A percentile compares a stretch with the other conserved stretches of the same genome.
phyloP scores from a whole-genome alignment of 345 rosid species.

The Geranium brycei region DNA sequence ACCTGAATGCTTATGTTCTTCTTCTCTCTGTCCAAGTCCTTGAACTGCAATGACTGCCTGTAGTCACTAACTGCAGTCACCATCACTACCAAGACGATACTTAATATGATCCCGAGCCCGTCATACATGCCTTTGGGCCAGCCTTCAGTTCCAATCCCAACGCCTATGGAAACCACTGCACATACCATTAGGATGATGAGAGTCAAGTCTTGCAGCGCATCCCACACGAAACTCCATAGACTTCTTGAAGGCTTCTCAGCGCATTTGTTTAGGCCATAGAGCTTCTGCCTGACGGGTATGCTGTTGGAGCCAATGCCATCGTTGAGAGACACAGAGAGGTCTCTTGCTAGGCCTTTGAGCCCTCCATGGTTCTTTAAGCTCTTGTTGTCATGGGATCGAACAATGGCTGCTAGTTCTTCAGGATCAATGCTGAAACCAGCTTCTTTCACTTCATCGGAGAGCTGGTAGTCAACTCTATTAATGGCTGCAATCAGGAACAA shows the following conservation, averaged over 20 bases:
- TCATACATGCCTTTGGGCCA: constrained; percentile 82
- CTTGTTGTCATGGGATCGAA: constrained; percentile 53
- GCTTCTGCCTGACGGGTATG: constrained; percentile 43
- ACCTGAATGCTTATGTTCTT: constrained; percentile 59
- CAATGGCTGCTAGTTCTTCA: constrained; percentile 62
- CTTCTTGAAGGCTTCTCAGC: constrained; percentile 67
- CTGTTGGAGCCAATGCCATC: constrained; percentile 45
- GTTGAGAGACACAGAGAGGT: constrained; percentile 32
- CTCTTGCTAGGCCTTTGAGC: constrained; percentile 54
- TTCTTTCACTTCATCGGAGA: constrained; percentile 45
- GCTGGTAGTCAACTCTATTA: constrained; percentile 25
- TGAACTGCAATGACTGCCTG: constrained; percentile 74
- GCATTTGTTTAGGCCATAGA: constrained; percentile 57
- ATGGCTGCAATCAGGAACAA: constrained; percentile 37
- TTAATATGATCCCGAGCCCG: constrained; percentile 68
- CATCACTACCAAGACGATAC: constrained; percentile 64
- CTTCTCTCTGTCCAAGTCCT: constrained; percentile 79
- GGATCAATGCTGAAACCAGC: constrained; percentile 59
- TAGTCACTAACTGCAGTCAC: constrained; percentile 90
- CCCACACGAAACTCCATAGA: constrained; percentile 82
- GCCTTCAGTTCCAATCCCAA: constrained; percentile 81
- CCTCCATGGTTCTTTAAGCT: constrained; percentile 38
- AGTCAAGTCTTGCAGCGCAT: constrained; percentile 76
- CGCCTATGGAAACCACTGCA: constrained; percentile 65
- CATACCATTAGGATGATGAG: constrained; percentile 70